Evolutionary conservation across 2,329 filamentous ascomycete genomes (phyloP).

Genomic region (Thelonectria olida): DNA sequence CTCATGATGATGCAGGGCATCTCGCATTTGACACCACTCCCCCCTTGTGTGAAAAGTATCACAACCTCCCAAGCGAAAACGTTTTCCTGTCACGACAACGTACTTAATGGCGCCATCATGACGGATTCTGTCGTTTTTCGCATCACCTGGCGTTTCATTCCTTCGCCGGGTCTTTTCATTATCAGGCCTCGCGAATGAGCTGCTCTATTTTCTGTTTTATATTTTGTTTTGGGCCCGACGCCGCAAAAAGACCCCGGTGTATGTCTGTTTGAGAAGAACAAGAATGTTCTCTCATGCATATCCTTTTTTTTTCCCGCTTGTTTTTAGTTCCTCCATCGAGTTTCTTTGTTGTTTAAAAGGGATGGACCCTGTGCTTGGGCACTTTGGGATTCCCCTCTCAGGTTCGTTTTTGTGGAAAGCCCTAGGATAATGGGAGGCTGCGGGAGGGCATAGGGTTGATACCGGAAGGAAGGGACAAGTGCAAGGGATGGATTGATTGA

Average conservation of each 20-base stretch:
- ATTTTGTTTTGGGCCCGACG: slow-evolving; percentile 20
- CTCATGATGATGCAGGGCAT: slow-evolving; percentile 42
- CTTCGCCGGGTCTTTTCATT: neutral
- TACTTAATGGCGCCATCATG: slow-evolving; percentile 10
- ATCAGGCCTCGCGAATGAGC: neutral
- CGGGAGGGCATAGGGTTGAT: neutral
- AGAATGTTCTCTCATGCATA: slow-evolving; percentile 5
- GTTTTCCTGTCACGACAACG: slow-evolving; percentile 9
- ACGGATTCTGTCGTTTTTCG: neutral
- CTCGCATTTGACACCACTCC: slow-evolving; percentile 30
- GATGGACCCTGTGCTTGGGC: neutral
- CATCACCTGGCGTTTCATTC: slow-evolving; percentile 1
- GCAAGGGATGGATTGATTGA: slow-evolving; percentile 29
- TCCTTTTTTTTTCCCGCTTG: neutral
- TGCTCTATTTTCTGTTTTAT: slow-evolving; percentile 15
- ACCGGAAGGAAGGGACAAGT: neutral
- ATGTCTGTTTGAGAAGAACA: slow-evolving; percentile 11
- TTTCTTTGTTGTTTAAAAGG: neutral
- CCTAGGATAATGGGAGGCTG: slow-evolving; percentile 23
- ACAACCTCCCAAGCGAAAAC: slow-evolving; percentile 22
- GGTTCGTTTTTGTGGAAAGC: slow-evolving; percentile 4
- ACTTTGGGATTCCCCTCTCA: neutral
- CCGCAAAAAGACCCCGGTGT: slow-evolving; percentile 12
- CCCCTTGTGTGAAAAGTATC: slow-evolving; percentile 35
- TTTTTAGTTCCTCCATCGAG: neutral